Evolutionary conservation across 495 filamentous ascomycete species (phyloP), one percentile per base, ranked within the genome.

Genomic region (Neurospora sp.): DNA sequence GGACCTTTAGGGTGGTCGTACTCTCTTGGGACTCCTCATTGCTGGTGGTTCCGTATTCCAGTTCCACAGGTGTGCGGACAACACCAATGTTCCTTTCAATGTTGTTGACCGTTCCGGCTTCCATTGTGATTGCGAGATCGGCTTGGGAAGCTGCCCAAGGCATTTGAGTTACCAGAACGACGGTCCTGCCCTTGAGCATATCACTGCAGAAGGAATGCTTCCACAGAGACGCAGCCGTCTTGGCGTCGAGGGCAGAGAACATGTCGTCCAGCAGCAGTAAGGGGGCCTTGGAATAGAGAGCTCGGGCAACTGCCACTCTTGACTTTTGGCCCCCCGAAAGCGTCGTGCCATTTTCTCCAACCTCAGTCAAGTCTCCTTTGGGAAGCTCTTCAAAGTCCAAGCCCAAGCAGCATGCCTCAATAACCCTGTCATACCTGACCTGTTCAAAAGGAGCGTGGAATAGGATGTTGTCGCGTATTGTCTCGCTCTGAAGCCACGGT

Each of bases 311-410:
- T 39, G 91, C 88, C 39, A 92, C 86, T 22, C 91, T 86, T 71
- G 91, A 90, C 73, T 89, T 91, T 70, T 93, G 91, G 0, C 91
- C 91, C 65, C 91, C 91, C 0, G 89, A 91, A 7, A 93, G 80
- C 40, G 90, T 89, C 6, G 90, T 87, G 0, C 91, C 91, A 69
- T 89, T 83, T 73, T 93, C 91, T 12, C 91, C 90, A 53, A 90
- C 87, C 72, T 90, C 87, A 42, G 92, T 89, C 38, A 85, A 84
- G 20, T 87, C 82, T 39, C 82, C 78, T n/a, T 80, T 79, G 5
- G 78, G 74, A 35, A 84, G 79, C 74, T 83, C 80, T 18, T 78
- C 82, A 2, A 93, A 82, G 81, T 93, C 91, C 2, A 86, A 81
- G 18, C 85, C 82, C 22, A 93, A 76, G 10, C 88, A 89, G 76